These are phyloP conservation scores for Colletotrichum magnum DNA, from an alignment of 2,329 filamentous ascomycete genomes.

Conservation along the genomic window DNA sequence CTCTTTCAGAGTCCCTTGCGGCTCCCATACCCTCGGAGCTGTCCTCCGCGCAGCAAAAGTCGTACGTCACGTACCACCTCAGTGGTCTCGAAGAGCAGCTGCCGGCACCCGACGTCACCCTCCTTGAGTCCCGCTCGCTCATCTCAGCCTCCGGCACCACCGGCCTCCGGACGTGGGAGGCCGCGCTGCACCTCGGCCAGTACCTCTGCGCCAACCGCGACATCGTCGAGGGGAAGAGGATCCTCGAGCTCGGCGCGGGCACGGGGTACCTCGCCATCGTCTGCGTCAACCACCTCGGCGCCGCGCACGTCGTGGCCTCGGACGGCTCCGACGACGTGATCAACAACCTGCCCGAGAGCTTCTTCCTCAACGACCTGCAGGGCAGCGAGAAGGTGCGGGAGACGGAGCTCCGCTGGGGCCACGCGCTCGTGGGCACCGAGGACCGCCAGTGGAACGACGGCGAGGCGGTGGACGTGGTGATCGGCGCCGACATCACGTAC, in stretches of 20 bases:
- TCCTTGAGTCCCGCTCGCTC: conserved; percentile 78
- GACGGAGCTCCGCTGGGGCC: conserved; percentile 76
- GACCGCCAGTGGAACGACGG: conserved; percentile 66
- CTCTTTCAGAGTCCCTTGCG: conserved; percentile 75
- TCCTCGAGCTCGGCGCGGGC: conserved; percentile 82
- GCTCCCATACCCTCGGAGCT: conserved; percentile 75
- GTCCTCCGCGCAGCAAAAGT: conserved; percentile 77
- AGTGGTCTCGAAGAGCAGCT: conserved; percentile 50
- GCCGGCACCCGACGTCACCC: conserved; percentile 61
- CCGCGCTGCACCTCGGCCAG: conserved; percentile 79
- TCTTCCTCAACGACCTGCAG: conserved; percentile 77
- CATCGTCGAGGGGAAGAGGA: conserved; percentile 65
- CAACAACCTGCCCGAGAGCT: conserved; percentile 75
- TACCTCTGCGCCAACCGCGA: conserved; percentile 69
- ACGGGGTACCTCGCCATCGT: conserved; percentile 83
- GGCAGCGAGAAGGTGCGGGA: conserved; percentile 57
- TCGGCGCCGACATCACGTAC: conserved; percentile 86
- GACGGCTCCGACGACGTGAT: conserved; percentile 83
- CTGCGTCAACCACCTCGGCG: conserved; percentile 76
- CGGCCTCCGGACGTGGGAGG: conserved; percentile 86
- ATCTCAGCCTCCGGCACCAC: conserved; percentile 81
- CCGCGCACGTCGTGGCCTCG: conserved; percentile 74
- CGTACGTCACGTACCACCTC: conserved; percentile 79
- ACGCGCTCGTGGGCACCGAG: conserved; percentile 70
- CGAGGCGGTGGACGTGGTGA: conserved; percentile 70